Conservation (phyloP, 2,329 filamentous ascomycete species). For the Colletotrichum noveboracense region DNA sequence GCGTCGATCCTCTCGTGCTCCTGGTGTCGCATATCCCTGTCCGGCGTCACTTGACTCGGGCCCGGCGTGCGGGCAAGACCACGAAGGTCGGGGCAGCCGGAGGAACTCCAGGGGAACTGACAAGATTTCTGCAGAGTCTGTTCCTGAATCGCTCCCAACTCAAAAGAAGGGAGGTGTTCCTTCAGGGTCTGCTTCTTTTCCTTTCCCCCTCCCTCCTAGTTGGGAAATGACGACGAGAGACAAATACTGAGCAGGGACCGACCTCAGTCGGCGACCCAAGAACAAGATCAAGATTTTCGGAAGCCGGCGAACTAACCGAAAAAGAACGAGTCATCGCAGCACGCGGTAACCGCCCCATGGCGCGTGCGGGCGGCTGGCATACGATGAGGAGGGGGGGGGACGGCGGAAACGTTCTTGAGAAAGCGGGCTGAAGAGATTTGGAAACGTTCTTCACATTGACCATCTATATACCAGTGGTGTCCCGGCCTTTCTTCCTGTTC, state of each 20-base stretch:
- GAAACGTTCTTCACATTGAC: constrained; percentile 16
- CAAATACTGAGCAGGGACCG: background rate
- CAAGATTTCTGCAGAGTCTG: background rate
- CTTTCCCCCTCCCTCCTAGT: background rate
- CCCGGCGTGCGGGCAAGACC: background rate
- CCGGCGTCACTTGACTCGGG: constrained; percentile 3
- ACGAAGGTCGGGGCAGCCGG: background rate
- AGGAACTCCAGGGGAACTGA: background rate
- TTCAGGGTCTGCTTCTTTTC: background rate
- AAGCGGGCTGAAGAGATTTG: background rate
- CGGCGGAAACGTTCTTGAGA: background rate
- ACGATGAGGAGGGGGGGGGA: background rate
- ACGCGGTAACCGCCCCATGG: background rate
- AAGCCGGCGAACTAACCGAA: background rate
- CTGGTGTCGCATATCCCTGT: constrained; percentile 17
- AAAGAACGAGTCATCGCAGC: background rate
- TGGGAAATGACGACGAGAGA: background rate
- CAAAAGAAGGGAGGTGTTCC: background rate
- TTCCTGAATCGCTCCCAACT: background rate
- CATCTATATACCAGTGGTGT: constrained; percentile 19
- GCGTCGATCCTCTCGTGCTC: background rate
- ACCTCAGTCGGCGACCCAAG: background rate
- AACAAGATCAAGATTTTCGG: constrained; percentile 4
- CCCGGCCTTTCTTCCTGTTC: constrained; percentile 1
- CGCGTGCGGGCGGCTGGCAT: background rate